Conservation (phyloP, 2,329 filamentous ascomycete species). For the Cordyceps javanica region DNA sequence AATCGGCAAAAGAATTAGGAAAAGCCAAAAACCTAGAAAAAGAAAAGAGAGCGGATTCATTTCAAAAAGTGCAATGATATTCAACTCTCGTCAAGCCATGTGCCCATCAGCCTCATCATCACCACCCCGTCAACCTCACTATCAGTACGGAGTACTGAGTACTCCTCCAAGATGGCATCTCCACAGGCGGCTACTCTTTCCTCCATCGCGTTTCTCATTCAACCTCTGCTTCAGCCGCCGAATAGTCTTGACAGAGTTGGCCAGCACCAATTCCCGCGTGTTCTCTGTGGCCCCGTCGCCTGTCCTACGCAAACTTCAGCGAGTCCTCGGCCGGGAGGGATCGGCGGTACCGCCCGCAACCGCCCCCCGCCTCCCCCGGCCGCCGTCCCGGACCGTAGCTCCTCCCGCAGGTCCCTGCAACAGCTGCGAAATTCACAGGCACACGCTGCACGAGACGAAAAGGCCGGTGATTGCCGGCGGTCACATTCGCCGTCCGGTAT, state of each 20-base stretch:
- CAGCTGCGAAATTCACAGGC: slow-evolving; percentile 21
- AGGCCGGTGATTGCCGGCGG: slow-evolving; percentile 21
- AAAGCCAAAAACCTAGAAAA: too few species aligned
- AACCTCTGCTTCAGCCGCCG: slow-evolving; percentile 21
- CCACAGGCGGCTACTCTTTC: too few species aligned
- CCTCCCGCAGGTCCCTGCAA: neutral
- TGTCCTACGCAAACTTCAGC: slow-evolving; percentile 23
- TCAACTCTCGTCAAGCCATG: too few species aligned
- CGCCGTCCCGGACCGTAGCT: neutral
- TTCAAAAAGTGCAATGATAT: too few species aligned
- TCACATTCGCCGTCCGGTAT: slow-evolving; percentile 20
- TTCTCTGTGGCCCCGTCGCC: slow-evolving; percentile 24
- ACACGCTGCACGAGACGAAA: too few species aligned
- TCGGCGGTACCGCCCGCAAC: slow-evolving; percentile 17
- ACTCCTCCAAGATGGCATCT: too few species aligned
- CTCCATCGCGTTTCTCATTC: slow-evolving; percentile 8
- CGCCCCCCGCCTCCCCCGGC: too few species aligned
- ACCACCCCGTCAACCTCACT: too few species aligned
- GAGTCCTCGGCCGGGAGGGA: slow-evolving; percentile 24
- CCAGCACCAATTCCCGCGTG: slow-evolving; percentile 22
- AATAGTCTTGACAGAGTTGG: slow-evolving; percentile 9
- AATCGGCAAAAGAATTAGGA: too few species aligned
- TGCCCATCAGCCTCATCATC: too few species aligned
- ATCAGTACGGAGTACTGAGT: too few species aligned
- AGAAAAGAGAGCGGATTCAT: too few species aligned